Base-by-base conservation (phyloP, 2,329 filamentous ascomycete genomes). In the Mycosphaerella sp. region DNA sequence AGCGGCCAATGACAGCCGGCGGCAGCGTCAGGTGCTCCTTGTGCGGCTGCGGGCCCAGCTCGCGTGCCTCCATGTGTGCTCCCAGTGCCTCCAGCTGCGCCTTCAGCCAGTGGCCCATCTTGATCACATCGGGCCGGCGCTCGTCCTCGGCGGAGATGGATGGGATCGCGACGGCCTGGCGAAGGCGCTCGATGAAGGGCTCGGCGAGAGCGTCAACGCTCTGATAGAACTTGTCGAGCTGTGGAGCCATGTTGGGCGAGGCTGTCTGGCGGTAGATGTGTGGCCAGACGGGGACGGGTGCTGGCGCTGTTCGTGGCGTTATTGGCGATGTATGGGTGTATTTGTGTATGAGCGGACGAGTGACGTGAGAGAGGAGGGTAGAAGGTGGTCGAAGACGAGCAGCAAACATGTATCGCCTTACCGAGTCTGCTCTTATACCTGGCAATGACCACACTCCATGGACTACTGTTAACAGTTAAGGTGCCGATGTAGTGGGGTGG, bases 141-240 rank as follows among this genome's bases (percentile, higher is more conserved):
- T 86, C 85, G 66, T 93, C 89, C 57, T 96, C 90, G 42, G 91
- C 87, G 30, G 91, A 97, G 68, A 98, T 80, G 57, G 93, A 98
- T 16, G 93, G 93, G 64, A 98, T 98, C 46, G 90, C 91, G 54
- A 98, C 93, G 49, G 93, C 93, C 72, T 90, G 83, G 66, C 87
- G 81, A 54, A 98, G 82, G 62, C 91, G 85, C 64, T 94, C 86
- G 71, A 95, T 94, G 74, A 95, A 96, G 67, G 81, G 77, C 60
- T 84, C 80, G 44, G 89, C 80, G 64, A 90, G 78, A 68, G 74
- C 74, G 72, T 96, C 89, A 64, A 95, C 89, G 79, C 95, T 84
- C 73, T 88, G 84, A 79, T 96, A 97, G 78, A 86, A 97, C 58
- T 84, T 79, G 71, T 96, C 88, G 62, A 98, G 82, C 71, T 94